Conservation (phyloP, 2,329 filamentous ascomycete genomes). For the Trichoderma hamatum region DNA sequence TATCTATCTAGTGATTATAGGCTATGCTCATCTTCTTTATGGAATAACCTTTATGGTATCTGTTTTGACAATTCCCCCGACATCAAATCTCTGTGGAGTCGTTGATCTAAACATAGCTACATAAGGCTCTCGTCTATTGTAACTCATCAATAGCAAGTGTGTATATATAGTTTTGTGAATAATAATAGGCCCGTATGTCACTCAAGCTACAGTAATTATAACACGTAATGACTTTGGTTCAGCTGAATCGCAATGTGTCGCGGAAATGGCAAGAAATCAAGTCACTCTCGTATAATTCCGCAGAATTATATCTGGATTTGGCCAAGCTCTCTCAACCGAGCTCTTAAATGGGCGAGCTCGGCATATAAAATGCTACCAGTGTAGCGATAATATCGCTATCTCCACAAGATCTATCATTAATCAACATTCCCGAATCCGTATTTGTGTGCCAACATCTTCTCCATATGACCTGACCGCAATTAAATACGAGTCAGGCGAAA, state of each 20-base stretch:
- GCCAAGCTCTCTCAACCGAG: background rate
- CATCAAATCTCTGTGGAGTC: too few relatives aligned
- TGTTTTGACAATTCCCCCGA: too few relatives aligned
- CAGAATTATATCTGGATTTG: background rate
- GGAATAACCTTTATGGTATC: too few relatives aligned
- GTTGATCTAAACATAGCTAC: too few relatives aligned
- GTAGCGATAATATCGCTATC: background rate
- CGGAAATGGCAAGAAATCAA: background rate
- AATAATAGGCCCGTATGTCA: background rate
- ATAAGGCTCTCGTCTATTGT: background rate
- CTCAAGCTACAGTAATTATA: fast-evolving
- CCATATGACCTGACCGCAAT: background rate
- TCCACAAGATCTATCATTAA: background rate
- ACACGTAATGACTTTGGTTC: background rate
- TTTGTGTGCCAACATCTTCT: background rate
- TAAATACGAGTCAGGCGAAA: background rate
- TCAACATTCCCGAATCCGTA: background rate
- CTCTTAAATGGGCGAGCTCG: background rate
- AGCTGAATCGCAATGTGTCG: background rate
- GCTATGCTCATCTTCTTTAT: too few relatives aligned
- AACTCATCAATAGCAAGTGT: background rate
- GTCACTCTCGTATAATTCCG: background rate
- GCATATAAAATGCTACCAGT: background rate
- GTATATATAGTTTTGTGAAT: too few relatives aligned
- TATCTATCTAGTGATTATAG: too few relatives aligned